Evolutionary conservation across 495 filamentous ascomycete genomes (phyloP).

Genomic region (Pyronema domesticum): DNA sequence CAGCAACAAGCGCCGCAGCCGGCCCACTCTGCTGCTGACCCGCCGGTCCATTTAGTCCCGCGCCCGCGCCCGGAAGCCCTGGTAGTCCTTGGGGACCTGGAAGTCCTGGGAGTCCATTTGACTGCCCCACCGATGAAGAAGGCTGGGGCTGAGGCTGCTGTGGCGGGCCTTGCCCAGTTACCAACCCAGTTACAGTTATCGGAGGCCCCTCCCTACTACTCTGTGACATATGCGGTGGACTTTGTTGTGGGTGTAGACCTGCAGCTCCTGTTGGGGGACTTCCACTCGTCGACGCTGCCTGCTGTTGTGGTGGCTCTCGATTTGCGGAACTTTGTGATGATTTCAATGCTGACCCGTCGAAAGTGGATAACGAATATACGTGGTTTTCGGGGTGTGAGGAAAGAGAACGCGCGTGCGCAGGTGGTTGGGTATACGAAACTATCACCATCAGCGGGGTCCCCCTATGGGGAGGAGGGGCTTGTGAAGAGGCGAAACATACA

Average conservation of each 20-base stretch:
- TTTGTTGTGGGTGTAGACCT: not conserved
- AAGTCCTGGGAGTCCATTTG: not conserved
- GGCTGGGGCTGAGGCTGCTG: constrained; percentile 2
- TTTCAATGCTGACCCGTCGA: constrained; percentile 8
- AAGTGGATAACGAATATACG: constrained; percentile 17
- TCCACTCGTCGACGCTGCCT: not conserved
- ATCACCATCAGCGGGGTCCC: not conserved
- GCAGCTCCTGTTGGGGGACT: not conserved
- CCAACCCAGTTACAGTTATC: constrained; percentile 2
- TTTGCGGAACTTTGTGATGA: constrained; percentile 6
- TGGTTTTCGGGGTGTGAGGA: constrained; percentile 12
- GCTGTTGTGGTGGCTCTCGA: constrained; percentile 2
- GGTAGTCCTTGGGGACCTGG: not conserved
- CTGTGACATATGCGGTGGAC: constrained; percentile 1
- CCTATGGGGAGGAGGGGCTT: too few species aligned
- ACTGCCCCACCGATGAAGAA: not conserved
- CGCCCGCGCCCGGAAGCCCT: not conserved
- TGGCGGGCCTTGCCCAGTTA: constrained; percentile 2
- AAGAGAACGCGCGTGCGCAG: constrained; percentile 10
- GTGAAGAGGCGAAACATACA: constrained; percentile 11
- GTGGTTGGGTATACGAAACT: constrained; percentile 12
- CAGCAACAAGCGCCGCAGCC: not conserved
- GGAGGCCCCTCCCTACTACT: not conserved
- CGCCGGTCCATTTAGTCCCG: not conserved
- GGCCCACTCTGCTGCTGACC: not conserved